Evolutionary conservation across 768 basidiomycete genomes (phyloP), one percentile per base, ranked within the genome.

Genomic region (Russula brevipes): DNA sequence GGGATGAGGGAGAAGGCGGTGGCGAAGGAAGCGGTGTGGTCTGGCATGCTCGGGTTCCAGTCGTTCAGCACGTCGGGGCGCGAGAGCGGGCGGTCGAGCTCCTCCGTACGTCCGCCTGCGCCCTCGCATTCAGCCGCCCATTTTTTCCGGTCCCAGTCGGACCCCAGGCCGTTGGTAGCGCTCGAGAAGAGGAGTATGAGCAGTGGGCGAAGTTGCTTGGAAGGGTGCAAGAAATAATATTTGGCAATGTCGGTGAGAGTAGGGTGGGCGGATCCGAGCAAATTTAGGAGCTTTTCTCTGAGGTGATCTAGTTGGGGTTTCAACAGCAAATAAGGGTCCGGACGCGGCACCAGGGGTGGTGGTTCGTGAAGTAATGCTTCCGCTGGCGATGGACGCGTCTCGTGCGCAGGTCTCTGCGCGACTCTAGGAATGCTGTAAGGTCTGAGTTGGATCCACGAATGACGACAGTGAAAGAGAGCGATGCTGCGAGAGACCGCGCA

Each of bases 91-190:
- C 84, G 79, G 76, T 98, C 87, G 63, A 96, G 80, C 70, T 85
- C 84, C 12, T 84, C 76, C 53, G 80, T 69, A 19, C 77, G 77
- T 52, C 85, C 82, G 38, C 79, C 77, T 17, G 78, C 78, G 58
- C 80, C 78, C 69, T 88, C 86, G 69, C 76, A 76, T 59, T 81
- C 76, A 4, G 87, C 85, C 8, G 79, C 80, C 83, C 83, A 85
- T 51, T 75, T 72, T 66, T 85, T 88, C 58, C 76, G 72, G 19
- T 81, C 73, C 82, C 87, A 96, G 46, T 78, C 73, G 3, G 76
- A 71, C 4, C 91, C 90, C 38, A 96, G 77, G 1, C 96, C 96
- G 72, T 98, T 98, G 31, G 94, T 97, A 8, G 95, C 97, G 61
- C 89, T 87, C 17, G 91, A 80, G 74, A 97, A 90, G 39, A 99